Evolutionary conservation across 2,329 filamentous ascomycete genomes (phyloP).

Genomic region (Trichoderma sp.): DNA sequence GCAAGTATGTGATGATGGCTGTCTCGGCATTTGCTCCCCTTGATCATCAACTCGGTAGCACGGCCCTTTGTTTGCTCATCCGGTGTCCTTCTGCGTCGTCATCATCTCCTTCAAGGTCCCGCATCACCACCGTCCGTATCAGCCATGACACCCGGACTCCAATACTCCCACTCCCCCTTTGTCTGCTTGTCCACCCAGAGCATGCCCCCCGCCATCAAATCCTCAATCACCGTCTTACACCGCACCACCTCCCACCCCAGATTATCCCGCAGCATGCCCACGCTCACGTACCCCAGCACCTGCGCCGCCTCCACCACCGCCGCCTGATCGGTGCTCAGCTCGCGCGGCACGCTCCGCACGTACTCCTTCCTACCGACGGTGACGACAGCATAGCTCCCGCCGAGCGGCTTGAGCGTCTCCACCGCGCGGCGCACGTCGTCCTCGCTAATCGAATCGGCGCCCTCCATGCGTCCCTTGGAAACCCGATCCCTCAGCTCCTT

Average conservation of each 20-base stretch:
- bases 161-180: conserved; percentile 85
- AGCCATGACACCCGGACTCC: conserved; percentile 78
- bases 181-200: conserved; percentile 91
- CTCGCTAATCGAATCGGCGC: conserved; percentile 79
- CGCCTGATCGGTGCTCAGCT: conserved; percentile 92
- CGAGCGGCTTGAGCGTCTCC: conserved; percentile 81
- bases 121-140: conserved; percentile 40
- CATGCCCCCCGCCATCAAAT: conserved; percentile 84
- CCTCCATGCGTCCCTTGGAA: conserved; percentile 71
- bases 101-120: background rate
- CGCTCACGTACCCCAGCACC: conserved; percentile 84
- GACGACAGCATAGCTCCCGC: conserved; percentile 84
- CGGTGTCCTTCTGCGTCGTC: background rate
- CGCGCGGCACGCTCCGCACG: conserved; percentile 90
- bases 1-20: background rate
- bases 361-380: conserved; percentile 83
- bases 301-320: conserved; percentile 90
- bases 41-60: background rate
- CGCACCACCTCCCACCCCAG: conserved; percentile 82
- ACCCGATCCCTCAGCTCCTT: conserved; percentile 79
- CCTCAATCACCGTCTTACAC: conserved; percentile 87
- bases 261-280: conserved; percentile 87
- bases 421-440: conserved; percentile 93
- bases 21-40: background rate
- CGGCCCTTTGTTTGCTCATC: background rate